A percentile compares a stretch with the other conserved stretches of the same genome.
Conservation (phyloP, 2,329 filamentous ascomycete species). For the Pseudocercospora crystallina region DNA sequence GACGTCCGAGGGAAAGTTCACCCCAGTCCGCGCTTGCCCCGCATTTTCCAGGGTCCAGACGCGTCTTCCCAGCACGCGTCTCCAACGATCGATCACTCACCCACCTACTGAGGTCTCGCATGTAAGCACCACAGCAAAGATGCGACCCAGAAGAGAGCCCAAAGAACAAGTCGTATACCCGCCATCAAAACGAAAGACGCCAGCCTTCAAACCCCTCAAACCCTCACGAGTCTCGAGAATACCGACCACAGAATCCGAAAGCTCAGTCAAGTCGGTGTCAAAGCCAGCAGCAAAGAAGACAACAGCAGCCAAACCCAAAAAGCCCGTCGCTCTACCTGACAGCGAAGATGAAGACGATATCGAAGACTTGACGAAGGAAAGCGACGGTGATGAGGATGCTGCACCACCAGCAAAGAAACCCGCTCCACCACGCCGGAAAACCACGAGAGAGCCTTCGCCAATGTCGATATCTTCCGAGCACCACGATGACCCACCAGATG, state of each 20-base stretch:
- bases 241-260: constrained; percentile 49
- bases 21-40: too few relatives aligned
- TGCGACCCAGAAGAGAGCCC: constrained; percentile 34
- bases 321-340: constrained; percentile 1
- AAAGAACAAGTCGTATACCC: constrained; percentile 36
- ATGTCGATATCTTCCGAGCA: constrained; percentile 17
- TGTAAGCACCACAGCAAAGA: neutral
- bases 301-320: constrained; percentile 7
- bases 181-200: constrained; percentile 33
- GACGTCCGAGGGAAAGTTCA: too few relatives aligned
- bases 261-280: constrained; percentile 8
- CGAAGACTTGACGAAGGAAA: constrained; percentile 8
- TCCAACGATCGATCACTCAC: too few relatives aligned
- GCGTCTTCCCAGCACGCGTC: too few relatives aligned
- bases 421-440: constrained; percentile 2
- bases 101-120: too few relatives aligned
- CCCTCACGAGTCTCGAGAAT: constrained; percentile 28
- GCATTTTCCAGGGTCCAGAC: too few relatives aligned
- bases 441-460: constrained; percentile 15
- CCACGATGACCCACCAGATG: constrained; percentile 9
- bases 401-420: constrained; percentile 20
- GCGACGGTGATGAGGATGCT: constrained; percentile 19
- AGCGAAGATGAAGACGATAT: constrained; percentile 22
- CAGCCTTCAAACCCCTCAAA: constrained; percentile 35
- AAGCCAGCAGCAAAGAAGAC: constrained; percentile 13